phyloP scores from a whole-genome alignment of 345 rosid species.

The Nephelium lappaceum region DNA sequence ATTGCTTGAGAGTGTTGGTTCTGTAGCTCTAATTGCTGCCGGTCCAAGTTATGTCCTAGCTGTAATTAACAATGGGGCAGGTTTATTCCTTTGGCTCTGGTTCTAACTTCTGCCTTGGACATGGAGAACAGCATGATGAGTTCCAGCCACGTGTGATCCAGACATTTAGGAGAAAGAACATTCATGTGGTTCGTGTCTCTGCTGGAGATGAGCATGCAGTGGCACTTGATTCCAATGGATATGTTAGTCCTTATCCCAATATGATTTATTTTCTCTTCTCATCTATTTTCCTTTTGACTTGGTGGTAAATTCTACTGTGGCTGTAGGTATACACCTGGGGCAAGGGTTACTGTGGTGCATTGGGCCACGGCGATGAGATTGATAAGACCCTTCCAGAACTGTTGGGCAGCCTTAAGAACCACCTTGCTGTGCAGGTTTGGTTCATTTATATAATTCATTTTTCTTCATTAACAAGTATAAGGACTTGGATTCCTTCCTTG shows the following conservation, averaged over 20 bases:
- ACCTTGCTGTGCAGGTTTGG: slow-evolving; percentile 76
- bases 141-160: slow-evolving; percentile 75
- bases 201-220: slow-evolving; percentile 98
- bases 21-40: slow-evolving; percentile 81
- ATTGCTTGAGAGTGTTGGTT: slow-evolving; percentile 50
- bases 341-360: slow-evolving; percentile 96
- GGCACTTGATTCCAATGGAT: slow-evolving; percentile 93
- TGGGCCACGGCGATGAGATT: slow-evolving; percentile 96
- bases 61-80: slow-evolving; percentile 62
- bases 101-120: slow-evolving; percentile 91
- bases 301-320: slow-evolving; percentile 14
- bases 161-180: slow-evolving; percentile 66
- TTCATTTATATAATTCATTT: slow-evolving; percentile 8
- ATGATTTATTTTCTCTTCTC: not conserved
- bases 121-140: slow-evolving; percentile 93
- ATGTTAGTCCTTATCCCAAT: slow-evolving; percentile 46
- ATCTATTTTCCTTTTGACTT: not conserved
- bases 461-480: slow-evolving; percentile 9
- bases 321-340: slow-evolving; percentile 95
- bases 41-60: slow-evolving; percentile 88
- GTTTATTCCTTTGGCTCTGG: slow-evolving; percentile 95
- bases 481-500: not conserved
- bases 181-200: slow-evolving; percentile 84
- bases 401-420: slow-evolving; percentile 64
- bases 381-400: slow-evolving; percentile 80